A percentile compares a stretch with the other conserved stretches of the same genome.
phyloP scores from a whole-genome alignment of 2,329 filamentous ascomycete genomes.

The Diaporthe capsici region DNA sequence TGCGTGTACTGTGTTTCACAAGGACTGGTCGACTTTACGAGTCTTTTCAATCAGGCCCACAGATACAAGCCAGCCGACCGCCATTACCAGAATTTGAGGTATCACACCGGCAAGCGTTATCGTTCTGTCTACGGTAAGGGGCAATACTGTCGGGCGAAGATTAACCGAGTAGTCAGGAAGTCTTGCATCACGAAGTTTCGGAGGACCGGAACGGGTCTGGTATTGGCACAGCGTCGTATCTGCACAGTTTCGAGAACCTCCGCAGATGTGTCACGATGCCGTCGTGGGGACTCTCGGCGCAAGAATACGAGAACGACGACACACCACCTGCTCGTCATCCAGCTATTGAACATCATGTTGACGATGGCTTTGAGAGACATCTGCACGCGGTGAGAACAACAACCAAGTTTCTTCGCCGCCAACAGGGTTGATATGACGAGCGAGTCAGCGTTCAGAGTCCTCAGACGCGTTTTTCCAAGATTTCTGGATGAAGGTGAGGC shows the following conservation, averaged over 20 bases:
- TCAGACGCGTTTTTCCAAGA: background rate
- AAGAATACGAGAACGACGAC: background rate
- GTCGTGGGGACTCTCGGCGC: background rate
- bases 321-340: background rate
- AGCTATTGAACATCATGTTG: background rate
- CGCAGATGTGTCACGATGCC: background rate
- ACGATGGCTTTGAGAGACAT: background rate
- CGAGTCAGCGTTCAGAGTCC: conserved; percentile 14
- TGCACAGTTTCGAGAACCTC: background rate
- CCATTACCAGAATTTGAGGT: background rate
- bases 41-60: background rate
- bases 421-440: background rate
- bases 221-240: background rate
- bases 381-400: background rate
- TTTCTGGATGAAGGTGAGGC: background rate
- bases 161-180: background rate
- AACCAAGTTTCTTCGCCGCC: background rate
- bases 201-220: background rate
- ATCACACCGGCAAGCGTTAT: background rate
- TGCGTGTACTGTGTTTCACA: too few species aligned
- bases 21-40: background rate
- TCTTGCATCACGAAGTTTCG: background rate
- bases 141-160: background rate
- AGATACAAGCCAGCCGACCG: background rate
- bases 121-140: too few species aligned